Evolutionary conservation across 257 asterid species (phyloP).

Genomic region (Leptodermis oblonga): DNA sequence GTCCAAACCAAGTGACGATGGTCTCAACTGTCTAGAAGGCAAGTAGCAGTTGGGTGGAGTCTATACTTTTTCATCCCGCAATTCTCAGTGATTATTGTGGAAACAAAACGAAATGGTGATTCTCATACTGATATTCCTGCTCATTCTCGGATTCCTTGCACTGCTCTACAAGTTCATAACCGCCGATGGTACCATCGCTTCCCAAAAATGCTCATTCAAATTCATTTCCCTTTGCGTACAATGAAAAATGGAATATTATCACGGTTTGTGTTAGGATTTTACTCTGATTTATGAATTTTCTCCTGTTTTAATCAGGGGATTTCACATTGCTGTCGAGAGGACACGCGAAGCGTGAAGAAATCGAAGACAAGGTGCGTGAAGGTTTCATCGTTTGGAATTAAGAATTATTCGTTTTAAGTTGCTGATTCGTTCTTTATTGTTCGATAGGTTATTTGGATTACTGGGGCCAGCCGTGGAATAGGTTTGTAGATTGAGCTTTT

Average conservation of each 20-base stretch:
- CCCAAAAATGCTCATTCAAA: not conserved
- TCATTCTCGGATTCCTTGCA: conserved; percentile 25
- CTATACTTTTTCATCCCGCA: not conserved
- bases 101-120: conserved; percentile 30
- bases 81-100: not conserved
- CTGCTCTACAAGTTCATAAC: conserved; percentile 50
- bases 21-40: not conserved
- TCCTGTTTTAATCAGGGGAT: conserved; percentile 49
- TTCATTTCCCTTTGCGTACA: not conserved
- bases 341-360: conserved; percentile 69
- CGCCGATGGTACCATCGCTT: conserved; percentile 65
- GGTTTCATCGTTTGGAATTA: not conserved
- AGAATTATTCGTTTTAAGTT: not conserved
- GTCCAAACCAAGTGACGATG: not conserved
- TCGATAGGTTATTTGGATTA: conserved; percentile 86
- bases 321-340: conserved; percentile 69
- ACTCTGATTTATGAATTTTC: not conserved
- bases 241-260: not conserved
- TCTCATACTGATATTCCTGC: conserved; percentile 24
- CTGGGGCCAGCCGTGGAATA: conserved; percentile 98
- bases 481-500: conserved; percentile 42
- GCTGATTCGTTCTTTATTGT: conserved; percentile 6
- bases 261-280: not conserved
- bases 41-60: no score
- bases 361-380: conserved; percentile 71